These are phyloP conservation scores for Physcomitrellopsis africana DNA, from an alignment of 225 moss, liverwort and hornwort genomes.

Conservation along the genomic window DNA sequence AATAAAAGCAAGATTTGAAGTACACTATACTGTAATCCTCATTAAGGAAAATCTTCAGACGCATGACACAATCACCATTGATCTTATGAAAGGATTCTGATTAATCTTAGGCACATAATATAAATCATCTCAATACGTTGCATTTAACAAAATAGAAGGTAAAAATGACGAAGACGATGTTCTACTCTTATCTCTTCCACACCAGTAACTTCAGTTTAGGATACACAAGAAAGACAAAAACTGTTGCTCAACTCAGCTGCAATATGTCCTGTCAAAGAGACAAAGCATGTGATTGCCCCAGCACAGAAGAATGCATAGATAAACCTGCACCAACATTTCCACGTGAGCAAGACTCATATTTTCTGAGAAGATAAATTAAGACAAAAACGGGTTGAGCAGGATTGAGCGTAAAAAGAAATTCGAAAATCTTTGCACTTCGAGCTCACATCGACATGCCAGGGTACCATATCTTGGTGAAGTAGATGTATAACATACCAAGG, in stretches of 20 bases:
- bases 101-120: neutral
- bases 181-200: neutral
- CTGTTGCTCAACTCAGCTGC: slow-evolving; percentile 86
- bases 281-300: slow-evolving; percentile 78
- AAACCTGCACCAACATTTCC: slow-evolving; percentile 59
- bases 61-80: neutral
- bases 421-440: neutral
- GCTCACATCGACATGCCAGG: neutral
- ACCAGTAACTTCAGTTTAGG: slow-evolving; percentile 36
- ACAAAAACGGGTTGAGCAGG: neutral
- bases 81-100: neutral
- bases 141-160: slow-evolving; percentile 5
- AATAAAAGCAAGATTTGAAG: slow-evolving; percentile 71
- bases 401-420: neutral
- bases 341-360: slow-evolving; percentile 16
- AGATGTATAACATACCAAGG: slow-evolving; percentile 66
- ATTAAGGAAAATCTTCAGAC: slow-evolving; percentile 38
- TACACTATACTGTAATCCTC: slow-evolving; percentile 68
- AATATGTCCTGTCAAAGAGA: slow-evolving; percentile 88
- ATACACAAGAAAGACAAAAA: slow-evolving; percentile 93
- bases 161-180: neutral
- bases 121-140: neutral
- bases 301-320: slow-evolving; percentile 85
- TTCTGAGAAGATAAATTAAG: slow-evolving; percentile 8
- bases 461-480: neutral